phyloP scores from a whole-genome alignment of 495 filamentous ascomycete species.

The Xylaria castorea region DNA sequence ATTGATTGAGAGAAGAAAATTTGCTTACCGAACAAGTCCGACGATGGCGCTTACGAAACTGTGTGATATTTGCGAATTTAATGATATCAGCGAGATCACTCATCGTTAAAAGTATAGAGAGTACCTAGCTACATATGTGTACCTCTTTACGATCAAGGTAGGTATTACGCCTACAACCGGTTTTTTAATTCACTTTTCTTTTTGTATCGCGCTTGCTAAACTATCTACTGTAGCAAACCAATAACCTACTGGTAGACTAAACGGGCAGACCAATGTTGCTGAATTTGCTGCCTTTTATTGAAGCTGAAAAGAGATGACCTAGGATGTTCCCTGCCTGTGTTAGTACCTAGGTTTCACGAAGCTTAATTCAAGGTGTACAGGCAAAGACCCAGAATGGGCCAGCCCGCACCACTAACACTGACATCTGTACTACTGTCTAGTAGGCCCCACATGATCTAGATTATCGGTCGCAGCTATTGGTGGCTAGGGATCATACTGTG shows the following conservation, averaged over 20 bases:
- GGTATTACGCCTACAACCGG: background rate
- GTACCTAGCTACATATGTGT: no score
- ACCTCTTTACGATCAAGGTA: background rate
- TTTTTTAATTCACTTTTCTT: background rate
- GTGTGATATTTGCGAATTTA: background rate
- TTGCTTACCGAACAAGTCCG: background rate
- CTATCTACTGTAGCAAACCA: no score
- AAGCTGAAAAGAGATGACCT: background rate
- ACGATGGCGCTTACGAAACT: background rate
- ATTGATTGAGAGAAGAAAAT: background rate
- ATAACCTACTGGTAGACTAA: background rate
- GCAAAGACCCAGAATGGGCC: background rate
- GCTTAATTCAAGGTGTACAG: background rate
- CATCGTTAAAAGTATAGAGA: background rate
- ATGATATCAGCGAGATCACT: no score
- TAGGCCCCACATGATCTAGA: slow-evolving; percentile 1
- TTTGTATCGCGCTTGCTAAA: background rate
- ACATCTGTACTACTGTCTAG: background rate
- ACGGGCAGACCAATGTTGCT: background rate
- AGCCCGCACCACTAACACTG: background rate
- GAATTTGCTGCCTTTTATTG: background rate
- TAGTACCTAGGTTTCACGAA: background rate
- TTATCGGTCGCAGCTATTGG: background rate
- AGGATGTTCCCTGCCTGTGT: background rate
- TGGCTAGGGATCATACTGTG: background rate